Base-by-base conservation (phyloP, 192 early-diverging fungal species). In the Gaertneriomyces sp. region DNA sequence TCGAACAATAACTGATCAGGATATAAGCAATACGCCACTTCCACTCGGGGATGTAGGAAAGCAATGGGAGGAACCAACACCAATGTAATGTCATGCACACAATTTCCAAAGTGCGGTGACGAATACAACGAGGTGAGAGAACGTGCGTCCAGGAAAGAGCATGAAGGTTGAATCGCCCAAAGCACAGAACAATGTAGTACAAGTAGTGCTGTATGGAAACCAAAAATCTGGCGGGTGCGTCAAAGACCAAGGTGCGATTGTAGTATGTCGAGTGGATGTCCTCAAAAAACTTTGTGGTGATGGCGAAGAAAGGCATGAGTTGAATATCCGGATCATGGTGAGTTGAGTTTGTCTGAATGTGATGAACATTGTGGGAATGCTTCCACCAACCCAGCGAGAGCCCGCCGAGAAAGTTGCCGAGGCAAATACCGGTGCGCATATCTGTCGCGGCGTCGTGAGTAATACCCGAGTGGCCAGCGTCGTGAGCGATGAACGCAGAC, bases 271-370 rank as follows among this genome's bases (percentile, higher is more conserved):
- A 98, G 75, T 90, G 93, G 45, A 94, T 70, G 63, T 84, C 87
- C 63, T 88, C 72, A 61, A 93, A 86, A 65, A 94, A 84, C 33
- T 83, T 74, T 44, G 87, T 85, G 12, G 89, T 85, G 39, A 98
- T 76, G 5, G 95, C 93, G 68, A 95, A 85, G 80, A 98, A 95
- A 45, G 95, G 95, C 76, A 98, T 66, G 70, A 95, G 95, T 77
- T 98, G 95, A 71, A 98, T 94, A 73, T 98, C 93, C 1, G 95
- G 95, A 76, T 98, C 95, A 77, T 98, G 87, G 69, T 92, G 89
- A 7, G 89, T 86, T 70, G 93, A 80, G 79, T 98, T 98, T 58
- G 95, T 94, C 52, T 93, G 81, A 49, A 95, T 91, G 79, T 98
- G 95, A 78, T 98, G 95, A 42, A 95, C 90, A 75, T 98, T 90